Conservation (phyloP, 805 yeast genomes). For the Lipomyces spencermartinsiae region DNA sequence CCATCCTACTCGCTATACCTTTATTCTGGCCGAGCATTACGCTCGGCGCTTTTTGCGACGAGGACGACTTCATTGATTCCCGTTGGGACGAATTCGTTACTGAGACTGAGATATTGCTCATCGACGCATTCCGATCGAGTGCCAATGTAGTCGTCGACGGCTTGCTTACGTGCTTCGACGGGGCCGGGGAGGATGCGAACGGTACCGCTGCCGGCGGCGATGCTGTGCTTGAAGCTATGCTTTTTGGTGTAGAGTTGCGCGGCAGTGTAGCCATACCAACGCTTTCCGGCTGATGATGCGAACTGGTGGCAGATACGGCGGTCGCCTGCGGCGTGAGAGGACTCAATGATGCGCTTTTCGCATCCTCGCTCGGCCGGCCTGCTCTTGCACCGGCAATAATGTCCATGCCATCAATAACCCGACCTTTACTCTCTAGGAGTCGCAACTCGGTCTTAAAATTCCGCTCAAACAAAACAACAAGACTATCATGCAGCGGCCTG, state of each 20-base stretch:
- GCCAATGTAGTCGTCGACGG: background rate
- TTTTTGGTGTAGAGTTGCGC: background rate
- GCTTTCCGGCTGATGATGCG: background rate
- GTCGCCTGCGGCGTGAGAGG: slow-evolving; percentile 5
- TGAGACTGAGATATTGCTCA: background rate
- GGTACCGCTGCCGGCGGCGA: background rate
- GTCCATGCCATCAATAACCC: slow-evolving; percentile 14
- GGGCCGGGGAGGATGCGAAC: background rate
- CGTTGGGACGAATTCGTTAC: background rate
- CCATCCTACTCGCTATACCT: slow-evolving; percentile 8
- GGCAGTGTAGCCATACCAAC: background rate
- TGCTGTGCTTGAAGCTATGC: background rate
- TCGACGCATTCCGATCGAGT: background rate
- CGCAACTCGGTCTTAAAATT: slow-evolving; percentile 72
- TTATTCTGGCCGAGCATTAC: background rate
- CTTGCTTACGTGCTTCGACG: background rate
- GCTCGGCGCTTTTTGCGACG: background rate
- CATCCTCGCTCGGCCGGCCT: background rate
- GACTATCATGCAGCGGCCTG: slow-evolving; percentile 68
- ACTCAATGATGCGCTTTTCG: background rate
- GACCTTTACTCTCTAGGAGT: slow-evolving; percentile 20
- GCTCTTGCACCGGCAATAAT: background rate
- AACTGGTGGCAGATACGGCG: background rate
- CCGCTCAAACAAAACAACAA: slow-evolving; percentile 66
- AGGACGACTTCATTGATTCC: background rate